Evolutionary conservation across 73 alveolate species (phyloP).

Genomic region (Durusdinium trenchii): DNA sequence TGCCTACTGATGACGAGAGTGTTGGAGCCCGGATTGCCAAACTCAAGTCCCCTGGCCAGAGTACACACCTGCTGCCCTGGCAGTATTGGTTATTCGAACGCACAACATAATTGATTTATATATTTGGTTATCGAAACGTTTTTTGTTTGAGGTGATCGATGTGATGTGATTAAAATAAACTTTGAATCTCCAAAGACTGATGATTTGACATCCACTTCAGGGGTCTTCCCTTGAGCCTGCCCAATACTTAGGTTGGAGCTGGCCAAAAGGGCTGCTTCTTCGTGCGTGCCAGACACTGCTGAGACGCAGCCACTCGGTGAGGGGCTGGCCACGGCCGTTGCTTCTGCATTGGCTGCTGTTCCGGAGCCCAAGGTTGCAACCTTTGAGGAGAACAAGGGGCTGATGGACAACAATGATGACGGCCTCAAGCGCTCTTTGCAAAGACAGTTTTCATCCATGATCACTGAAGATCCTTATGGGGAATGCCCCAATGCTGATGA

Average conservation of each 20-base stretch:
- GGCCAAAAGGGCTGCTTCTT: background rate
- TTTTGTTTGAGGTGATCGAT: background rate
- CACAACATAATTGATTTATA: background rate
- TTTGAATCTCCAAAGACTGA: background rate
- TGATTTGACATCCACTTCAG: background rate
- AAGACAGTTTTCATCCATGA: background rate
- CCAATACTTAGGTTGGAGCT: slow-evolving; percentile 19
- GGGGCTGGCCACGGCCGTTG: background rate
- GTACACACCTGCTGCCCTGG: background rate
- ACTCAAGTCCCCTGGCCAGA: background rate
- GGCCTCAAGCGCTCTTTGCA: slow-evolving; percentile 2
- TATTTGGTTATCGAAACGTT: background rate
- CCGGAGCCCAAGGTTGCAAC: background rate
- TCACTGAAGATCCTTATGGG: background rate
- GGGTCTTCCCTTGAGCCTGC: background rate
- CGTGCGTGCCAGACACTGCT: background rate
- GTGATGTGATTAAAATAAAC: background rate
- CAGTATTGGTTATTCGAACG: background rate
- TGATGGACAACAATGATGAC: background rate
- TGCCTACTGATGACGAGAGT: background rate
- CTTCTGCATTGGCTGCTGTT: background rate
- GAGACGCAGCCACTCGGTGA: background rate
- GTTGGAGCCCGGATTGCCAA: background rate
- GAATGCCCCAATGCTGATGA: background rate
- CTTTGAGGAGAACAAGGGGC: background rate